A percentile compares a stretch with the other conserved stretches of the same genome.
Conservation (phyloP, 257 asterid species). For the Voacanga thouarsii region DNA sequence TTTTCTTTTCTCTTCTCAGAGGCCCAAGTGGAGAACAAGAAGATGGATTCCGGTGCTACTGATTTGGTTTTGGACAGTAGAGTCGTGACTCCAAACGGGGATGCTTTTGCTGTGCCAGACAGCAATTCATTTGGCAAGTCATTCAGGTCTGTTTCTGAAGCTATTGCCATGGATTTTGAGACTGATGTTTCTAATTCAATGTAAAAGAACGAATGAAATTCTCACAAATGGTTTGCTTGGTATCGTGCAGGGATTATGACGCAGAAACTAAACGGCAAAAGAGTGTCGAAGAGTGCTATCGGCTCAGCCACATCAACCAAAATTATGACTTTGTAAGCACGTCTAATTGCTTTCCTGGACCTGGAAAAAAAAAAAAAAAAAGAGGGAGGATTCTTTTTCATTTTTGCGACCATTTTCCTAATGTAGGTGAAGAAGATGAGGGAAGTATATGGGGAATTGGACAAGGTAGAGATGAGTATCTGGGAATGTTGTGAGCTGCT, state of each 20-base stretch:
- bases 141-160: conserved; percentile 28
- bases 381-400: neutral
- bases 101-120: conserved; percentile 27
- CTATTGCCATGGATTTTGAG: neutral
- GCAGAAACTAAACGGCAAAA: conserved; percentile 22
- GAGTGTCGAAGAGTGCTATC: conserved; percentile 24
- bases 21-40: conserved; percentile 3
- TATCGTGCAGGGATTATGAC: conserved; percentile 27
- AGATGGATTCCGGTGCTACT: neutral
- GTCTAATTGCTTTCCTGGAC: no score
- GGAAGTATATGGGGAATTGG: conserved; percentile 29
- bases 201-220: neutral
- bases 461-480: conserved; percentile 41
- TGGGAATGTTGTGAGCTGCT: conserved; percentile 55
- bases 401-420: no score
- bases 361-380: no score
- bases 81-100: conserved; percentile 9
- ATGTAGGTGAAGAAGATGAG: conserved; percentile 36
- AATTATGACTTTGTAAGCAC: conserved; percentile 30
- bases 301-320: conserved; percentile 32
- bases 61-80: conserved; percentile 9
- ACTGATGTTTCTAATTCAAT: neutral
- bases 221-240: no score
- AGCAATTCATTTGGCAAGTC: conserved; percentile 39
- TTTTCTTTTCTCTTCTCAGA: neutral